Evolutionary conservation across 495 filamentous ascomycete genomes (phyloP).

Genomic region (Umbilicaria muhlenbergii): DNA sequence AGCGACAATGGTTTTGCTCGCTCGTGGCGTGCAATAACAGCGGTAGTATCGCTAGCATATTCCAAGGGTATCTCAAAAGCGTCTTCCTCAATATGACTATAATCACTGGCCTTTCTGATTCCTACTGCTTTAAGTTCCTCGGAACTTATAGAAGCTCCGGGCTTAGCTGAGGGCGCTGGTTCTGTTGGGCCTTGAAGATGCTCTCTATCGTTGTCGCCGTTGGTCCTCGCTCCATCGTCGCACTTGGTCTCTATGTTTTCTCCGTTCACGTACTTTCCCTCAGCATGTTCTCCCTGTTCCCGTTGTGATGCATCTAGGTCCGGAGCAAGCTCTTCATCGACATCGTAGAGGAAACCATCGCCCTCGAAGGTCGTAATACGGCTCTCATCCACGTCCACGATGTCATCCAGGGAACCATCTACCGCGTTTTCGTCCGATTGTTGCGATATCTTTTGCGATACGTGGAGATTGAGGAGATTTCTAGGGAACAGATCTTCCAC

Average conservation of each 20-base stretch:
- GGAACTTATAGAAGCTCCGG: constrained; percentile 4
- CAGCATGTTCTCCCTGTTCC: constrained; percentile 11
- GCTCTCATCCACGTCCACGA: constrained; percentile 31
- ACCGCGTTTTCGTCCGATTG: constrained; percentile 1
- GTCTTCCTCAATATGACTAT: constrained; percentile 9
- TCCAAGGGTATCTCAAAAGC: constrained; percentile 16
- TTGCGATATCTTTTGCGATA: constrained; percentile 3
- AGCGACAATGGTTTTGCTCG: not conserved
- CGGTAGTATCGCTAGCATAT: constrained; percentile 8
- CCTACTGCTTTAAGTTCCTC: constrained; percentile 12
- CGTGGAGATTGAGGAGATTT: constrained; percentile 26
- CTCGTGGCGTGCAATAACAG: constrained; percentile 2
- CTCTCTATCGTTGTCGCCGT: not conserved
- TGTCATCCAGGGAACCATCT: constrained; percentile 7
- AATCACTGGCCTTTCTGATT: constrained; percentile 8
- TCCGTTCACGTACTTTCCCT: constrained; percentile 10
- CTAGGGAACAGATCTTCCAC: constrained; percentile 71
- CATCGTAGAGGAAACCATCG: constrained; percentile 32
- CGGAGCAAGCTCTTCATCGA: constrained; percentile 32
- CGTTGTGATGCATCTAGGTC: constrained; percentile 12
- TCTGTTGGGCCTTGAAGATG: not conserved
- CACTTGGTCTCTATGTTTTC: constrained; percentile 5
- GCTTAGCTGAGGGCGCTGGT: not conserved
- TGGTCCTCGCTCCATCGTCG: constrained; percentile 10
- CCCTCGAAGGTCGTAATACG: constrained; percentile 30